Evolutionary conservation across 768 basidiomycete species (phyloP), one percentile per base, ranked within the genome.

Genomic region (Xerocomellus intermedius): DNA sequence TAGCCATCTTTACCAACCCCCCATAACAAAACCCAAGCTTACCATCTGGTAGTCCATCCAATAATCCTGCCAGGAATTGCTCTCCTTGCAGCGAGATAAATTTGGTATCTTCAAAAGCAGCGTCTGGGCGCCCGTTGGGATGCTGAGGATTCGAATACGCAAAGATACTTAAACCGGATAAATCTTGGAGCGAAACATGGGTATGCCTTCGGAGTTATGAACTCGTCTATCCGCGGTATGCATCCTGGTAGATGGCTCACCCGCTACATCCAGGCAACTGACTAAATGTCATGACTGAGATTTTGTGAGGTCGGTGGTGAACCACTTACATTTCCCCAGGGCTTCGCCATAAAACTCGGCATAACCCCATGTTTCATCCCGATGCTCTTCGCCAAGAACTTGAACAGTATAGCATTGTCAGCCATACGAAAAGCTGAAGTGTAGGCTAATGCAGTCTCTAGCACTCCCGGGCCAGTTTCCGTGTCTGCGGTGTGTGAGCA

Each of bases 301-400:
- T 33, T 45, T 45, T 26, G 33, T 19, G 33, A 37, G 39, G 17
- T 51, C 6, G 30, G 6, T 37, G 28, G 22, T 3, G 45, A 53
- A 8, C 33, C 13, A 76, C 87, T 66, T 65, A 94, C 94, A 65
- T 92, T 86, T 32, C 86, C 87, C 90, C 92, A 97, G 24, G 95
- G 95, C 64, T 98, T 98, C 0, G 95, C 94, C 96, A 98, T 98
- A 73, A 99, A 99, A 56, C 92, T 96, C 2, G 97, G 96, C 37
- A 93, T 82, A 52, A 99, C 78, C 9, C 89, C 90, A 59, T 89
- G 79, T 68, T 87, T 84, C 81, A 97, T 90, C 0, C 96, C 96
- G 2, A 96, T 74, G 55, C 92, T 92, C 78, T 98, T 98, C 3
- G 92, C 90, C 14, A 91, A 71, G 61, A 87, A 90, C 70, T 99